Evolutionary conservation across 75 land plant genomes (phyloP), one percentile per base, ranked within the genome.

Genomic region (Adiantum capillusveneris): DNA sequence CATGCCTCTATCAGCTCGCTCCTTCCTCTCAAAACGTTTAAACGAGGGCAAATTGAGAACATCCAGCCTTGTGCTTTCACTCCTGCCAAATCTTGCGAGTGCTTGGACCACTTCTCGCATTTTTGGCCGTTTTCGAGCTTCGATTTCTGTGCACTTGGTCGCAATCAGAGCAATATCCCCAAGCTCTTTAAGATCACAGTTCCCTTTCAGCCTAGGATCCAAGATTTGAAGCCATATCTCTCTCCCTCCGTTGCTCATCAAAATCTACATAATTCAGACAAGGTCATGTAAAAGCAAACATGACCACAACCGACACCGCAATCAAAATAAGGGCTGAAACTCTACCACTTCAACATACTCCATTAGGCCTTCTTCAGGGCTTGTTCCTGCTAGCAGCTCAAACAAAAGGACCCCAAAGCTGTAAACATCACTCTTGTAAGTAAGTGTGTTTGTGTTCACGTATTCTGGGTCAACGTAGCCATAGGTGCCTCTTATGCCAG

Each of bases 381-480:
- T 85, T 56, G 79, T 68, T 41, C 79, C 94, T 17, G 89, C 68
- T 51, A 85, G 75, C 49, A 88, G 74, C 53, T 88, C 94, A 68
- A 88, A 88, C 6, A 88, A 78, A 57, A 85, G 67, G 0, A 88
- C 79, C 11, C 94, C 94, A 53, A 76, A 88, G 73, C 94, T 88
- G 62, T 85, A 88, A n/a, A 88, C 84, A 73, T 88, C 94, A 65
- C 89, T 88, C 61, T 85, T 85, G 77, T 85, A 79, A 1, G 94
- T 88, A 51, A 88, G 82, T 0, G 57, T 50, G 22, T 78, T 80
- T 30, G 94, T 69, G 17, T 90, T 77, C 20, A 88, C 45, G 53
- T 85, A 88, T 57, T 88, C 83, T 20, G 94, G 94, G 61, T 88
- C 94, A 37, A 88, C 76, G 70, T 88, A 88, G 25, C 94, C 94